Percentiles rank a stretch among this genome's conserved stretches.
These are phyloP conservation scores for Aspergillus sp. DNA, from an alignment of 2,329 filamentous ascomycete genomes.

Conservation along the genomic window DNA sequence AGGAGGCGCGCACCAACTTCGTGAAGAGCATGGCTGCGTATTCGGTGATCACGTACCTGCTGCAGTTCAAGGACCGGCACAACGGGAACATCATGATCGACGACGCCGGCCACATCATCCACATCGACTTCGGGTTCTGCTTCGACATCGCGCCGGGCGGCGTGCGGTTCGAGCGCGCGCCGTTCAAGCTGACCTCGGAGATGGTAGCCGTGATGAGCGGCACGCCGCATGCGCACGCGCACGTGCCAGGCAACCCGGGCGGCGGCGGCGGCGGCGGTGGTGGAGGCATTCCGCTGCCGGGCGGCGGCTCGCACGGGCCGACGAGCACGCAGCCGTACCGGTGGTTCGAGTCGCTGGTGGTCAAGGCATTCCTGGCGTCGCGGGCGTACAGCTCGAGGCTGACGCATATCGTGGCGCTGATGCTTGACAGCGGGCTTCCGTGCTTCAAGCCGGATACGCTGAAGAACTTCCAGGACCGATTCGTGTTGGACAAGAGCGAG, in stretches of 20 bases:
- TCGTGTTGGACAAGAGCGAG: slow-evolving; percentile 85
- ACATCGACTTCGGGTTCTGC: slow-evolving; percentile 99
- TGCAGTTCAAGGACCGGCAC: slow-evolving; percentile 98
- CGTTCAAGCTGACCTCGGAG: slow-evolving; percentile 94
- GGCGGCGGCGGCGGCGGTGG: no score
- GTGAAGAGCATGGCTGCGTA: slow-evolving; percentile 99
- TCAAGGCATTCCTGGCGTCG: slow-evolving; percentile 88
- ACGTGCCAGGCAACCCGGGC: slow-evolving; percentile 16
- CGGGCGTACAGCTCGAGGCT: slow-evolving; percentile 83
- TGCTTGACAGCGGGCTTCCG: slow-evolving; percentile 91
- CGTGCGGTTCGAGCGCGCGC: slow-evolving; percentile 93
- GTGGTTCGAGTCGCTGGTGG: slow-evolving; percentile 91
- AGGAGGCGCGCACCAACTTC: slow-evolving; percentile 91
- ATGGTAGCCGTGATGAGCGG: slow-evolving; percentile 99
- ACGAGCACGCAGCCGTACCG: slow-evolving; percentile 79
- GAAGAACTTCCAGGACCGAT: slow-evolving; percentile 81
- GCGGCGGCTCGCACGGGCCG: slow-evolving; percentile 28
- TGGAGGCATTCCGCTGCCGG: slow-evolving; percentile 17
- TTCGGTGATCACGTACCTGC: slow-evolving; percentile 87
- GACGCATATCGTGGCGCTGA: slow-evolving; percentile 78
- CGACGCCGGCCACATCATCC: slow-evolving; percentile 89
- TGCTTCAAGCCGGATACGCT: slow-evolving; percentile 98
- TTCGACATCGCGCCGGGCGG: slow-evolving; percentile 97
- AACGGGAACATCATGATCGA: slow-evolving; percentile 99
- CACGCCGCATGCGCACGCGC: slow-evolving; percentile 31